phyloP scores from a whole-genome alignment of 306 rosid species.

The Ormosia semicastrata region DNA sequence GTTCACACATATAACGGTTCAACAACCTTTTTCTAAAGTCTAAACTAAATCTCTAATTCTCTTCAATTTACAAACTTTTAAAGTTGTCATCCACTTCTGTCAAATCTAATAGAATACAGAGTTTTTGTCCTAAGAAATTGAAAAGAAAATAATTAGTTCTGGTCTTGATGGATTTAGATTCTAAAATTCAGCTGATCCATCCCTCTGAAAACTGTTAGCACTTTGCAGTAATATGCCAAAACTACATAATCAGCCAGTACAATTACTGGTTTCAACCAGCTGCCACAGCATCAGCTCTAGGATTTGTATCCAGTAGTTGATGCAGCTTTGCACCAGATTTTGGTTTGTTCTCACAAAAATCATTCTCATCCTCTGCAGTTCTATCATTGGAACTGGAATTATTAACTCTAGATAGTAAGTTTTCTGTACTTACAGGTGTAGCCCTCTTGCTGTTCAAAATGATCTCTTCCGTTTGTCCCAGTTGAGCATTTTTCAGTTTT shows the following conservation, averaged over 20 bases:
- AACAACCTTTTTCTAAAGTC: constrained; percentile 22
- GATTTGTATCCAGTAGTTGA: constrained; percentile 80
- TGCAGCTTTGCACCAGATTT: constrained; percentile 80
- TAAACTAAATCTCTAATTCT: constrained; percentile 36
- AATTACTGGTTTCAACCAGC: constrained; percentile 61
- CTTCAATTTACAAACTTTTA: constrained; percentile 62
- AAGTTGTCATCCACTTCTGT: constrained; percentile 42
- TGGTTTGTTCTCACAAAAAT: constrained; percentile 59
- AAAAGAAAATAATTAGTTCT: constrained; percentile 50
- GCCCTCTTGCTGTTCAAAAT: constrained; percentile 50
- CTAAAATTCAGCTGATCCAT: constrained; percentile 44
- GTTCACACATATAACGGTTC: constrained; percentile 28
- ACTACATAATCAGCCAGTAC: constrained; percentile 58
- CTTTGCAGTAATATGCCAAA: constrained; percentile 98
- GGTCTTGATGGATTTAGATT: constrained; percentile 40
- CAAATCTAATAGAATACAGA: constrained; percentile 36
- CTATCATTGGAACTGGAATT: constrained; percentile 56
- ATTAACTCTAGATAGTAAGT: constrained; percentile 70
- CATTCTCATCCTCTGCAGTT: constrained; percentile 56
- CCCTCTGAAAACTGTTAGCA: constrained; percentile 61
- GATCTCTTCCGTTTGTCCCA: constrained; percentile 58
- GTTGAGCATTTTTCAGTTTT: constrained; percentile 57
- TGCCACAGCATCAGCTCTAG: constrained; percentile 82
- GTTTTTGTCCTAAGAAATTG: constrained; percentile 37
- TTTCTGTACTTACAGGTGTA: constrained; percentile 66